A percentile compares a stretch with the other conserved stretches of the same genome.
Conservation (phyloP, 371 early-diverging fungal species). For the Dinochytrium kinnereticum region DNA sequence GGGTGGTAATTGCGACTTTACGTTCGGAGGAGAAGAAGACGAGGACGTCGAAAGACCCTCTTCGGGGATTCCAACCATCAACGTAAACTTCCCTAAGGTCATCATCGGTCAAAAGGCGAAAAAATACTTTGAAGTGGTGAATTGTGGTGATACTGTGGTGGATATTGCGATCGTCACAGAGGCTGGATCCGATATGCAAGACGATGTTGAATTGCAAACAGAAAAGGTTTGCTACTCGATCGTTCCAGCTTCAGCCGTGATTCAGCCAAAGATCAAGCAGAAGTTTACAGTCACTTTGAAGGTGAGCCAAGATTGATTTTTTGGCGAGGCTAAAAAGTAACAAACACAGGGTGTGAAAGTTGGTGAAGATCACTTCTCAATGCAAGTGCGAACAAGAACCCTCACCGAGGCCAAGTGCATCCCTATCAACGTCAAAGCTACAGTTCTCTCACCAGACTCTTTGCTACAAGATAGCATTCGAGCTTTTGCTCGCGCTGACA, state of each 20-base stretch:
- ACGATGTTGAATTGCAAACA: conserved; percentile 17
- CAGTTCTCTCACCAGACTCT: conserved; percentile 38
- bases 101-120: conserved; percentile 38
- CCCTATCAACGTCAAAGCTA: conserved; percentile 42
- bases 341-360: conserved; percentile 36
- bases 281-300: conserved; percentile 41
- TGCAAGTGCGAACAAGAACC: conserved; percentile 47
- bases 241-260: conserved; percentile 28
- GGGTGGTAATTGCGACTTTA: conserved; percentile 44
- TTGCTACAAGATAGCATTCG: conserved; percentile 37
- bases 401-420: conserved; percentile 45
- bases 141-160: conserved; percentile 54
- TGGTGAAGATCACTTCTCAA: conserved; percentile 44
- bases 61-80: conserved; percentile 35
- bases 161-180: conserved; percentile 40
- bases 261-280: conserved; percentile 45
- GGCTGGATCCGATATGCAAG: conserved; percentile 26
- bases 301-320: background rate
- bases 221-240: conserved; percentile 33
- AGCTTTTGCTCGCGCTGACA: conserved; percentile 50
- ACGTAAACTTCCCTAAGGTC: conserved; percentile 47
- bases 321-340: background rate
- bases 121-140: conserved; percentile 56
- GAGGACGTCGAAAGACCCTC: conserved; percentile 12
- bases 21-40: conserved; percentile 17